Percentiles rank a stretch among this genome's conserved stretches.
Evolutionary conservation across 495 filamentous ascomycete species (phyloP).

Genomic region (Entonaema liquescens): DNA sequence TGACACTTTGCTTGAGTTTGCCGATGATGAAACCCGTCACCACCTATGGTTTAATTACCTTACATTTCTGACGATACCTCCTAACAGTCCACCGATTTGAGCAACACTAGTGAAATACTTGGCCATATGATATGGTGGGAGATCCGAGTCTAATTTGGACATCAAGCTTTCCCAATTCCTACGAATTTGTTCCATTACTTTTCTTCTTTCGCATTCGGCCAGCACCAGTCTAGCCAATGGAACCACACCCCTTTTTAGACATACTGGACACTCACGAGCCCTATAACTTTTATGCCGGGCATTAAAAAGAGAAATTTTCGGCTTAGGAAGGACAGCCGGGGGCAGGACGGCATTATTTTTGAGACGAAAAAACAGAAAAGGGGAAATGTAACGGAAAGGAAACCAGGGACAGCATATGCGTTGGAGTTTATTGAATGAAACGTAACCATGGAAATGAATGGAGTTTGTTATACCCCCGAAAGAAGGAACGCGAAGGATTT

Average conservation of each 20-base stretch:
- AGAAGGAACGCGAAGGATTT: constrained; percentile 3
- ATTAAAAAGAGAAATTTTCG: constrained; percentile 17
- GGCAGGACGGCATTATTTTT: constrained; percentile 27
- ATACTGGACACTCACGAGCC: constrained; percentile 40
- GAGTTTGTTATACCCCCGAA: constrained; percentile 42
- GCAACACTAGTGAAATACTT: background rate
- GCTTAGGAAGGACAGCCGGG: constrained; percentile 9
- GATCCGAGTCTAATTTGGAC: background rate
- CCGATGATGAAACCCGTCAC: constrained; percentile 3
- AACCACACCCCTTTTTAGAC: constrained; percentile 20
- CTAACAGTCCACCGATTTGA: background rate
- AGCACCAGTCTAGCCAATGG: background rate
- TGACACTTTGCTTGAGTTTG: background rate
- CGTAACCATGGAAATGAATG: constrained; percentile 29
- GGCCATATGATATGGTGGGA: background rate
- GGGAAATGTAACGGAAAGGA: constrained; percentile 13
- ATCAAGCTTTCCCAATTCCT: background rate
- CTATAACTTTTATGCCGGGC: constrained; percentile 25
- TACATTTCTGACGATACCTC: constrained; percentile 9
- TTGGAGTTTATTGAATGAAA: constrained; percentile 36
- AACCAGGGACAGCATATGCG: constrained; percentile 36
- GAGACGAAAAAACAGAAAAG: constrained; percentile 17
- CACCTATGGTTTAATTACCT: background rate
- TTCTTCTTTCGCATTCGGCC: constrained; percentile 18
- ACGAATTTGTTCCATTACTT: constrained; percentile 16